phyloP scores from a whole-genome alignment of 169 alveolate genomes.

The Besnoitia besnoiti region DNA sequence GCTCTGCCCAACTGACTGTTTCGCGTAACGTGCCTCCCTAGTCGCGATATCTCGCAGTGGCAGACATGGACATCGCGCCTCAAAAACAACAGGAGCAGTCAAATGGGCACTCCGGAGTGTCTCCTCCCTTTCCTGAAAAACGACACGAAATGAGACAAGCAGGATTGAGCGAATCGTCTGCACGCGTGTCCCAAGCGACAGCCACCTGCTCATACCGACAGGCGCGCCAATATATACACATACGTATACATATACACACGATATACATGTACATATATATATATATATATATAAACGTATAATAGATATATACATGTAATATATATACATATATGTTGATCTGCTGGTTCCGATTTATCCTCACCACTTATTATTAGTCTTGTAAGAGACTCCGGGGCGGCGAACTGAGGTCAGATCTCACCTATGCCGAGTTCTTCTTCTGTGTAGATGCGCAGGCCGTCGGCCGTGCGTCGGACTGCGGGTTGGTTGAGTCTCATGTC shows the following conservation, averaged over 20 bases:
- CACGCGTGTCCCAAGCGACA: not conserved
- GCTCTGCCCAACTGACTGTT: no score
- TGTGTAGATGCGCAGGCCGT: constrained; percentile 44
- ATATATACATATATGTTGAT: no score
- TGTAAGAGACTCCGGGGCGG: not conserved
- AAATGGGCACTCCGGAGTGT: not conserved
- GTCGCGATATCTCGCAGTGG: no score
- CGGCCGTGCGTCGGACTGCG: constrained; percentile 14
- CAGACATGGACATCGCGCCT: not conserved
- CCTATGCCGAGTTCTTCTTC: constrained; percentile 29
- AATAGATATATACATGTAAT: not conserved
- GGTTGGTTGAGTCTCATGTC: constrained; percentile 38
- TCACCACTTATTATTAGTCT: no score
- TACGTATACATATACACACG: not conserved
- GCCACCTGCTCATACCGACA: not conserved
- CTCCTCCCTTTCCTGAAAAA: constrained; percentile 25
- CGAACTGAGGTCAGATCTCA: not conserved
- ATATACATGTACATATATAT: not conserved
- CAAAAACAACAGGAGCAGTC: constrained; percentile 26
- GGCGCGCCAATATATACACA: not conserved
- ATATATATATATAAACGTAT: not conserved
- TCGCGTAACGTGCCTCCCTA: no score
- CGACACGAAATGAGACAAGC: not conserved
- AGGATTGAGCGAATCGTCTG: not conserved
- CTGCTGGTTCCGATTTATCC: no score